Conservation (phyloP, 768 basidiomycete genomes). For the Chalciporus sphaerocephalus region DNA sequence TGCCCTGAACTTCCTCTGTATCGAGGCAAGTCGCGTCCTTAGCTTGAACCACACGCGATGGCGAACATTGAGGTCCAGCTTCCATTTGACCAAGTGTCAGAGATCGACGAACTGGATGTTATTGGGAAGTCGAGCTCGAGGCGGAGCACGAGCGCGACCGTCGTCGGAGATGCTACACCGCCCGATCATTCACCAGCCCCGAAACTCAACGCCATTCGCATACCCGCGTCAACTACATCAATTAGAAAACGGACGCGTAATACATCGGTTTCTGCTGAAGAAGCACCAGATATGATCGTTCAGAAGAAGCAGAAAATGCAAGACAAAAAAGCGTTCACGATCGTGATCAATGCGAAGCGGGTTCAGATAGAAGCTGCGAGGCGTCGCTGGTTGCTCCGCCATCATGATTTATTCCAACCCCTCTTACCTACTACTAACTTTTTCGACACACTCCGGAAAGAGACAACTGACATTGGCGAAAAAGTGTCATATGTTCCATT, state of each 20-base stretch:
- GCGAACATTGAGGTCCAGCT: slow-evolving; percentile 5
- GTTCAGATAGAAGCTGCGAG: slow-evolving; percentile 38
- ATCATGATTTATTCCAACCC: slow-evolving; percentile 43
- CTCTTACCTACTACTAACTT: slow-evolving; percentile 42
- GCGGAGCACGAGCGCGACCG: slow-evolving; percentile 27
- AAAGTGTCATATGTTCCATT: slow-evolving; percentile 33
- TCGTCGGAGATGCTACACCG: slow-evolving; percentile 28
- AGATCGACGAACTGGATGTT: slow-evolving; percentile 29
- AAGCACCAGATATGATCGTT: not conserved
- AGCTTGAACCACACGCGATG: not conserved
- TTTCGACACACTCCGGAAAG: slow-evolving; percentile 35
- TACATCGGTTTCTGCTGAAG: slow-evolving; percentile 3
- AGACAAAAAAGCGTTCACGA: slow-evolving; percentile 44
- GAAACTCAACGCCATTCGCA: slow-evolving; percentile 6
- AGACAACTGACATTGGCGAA: slow-evolving; percentile 27
- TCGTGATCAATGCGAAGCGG: slow-evolving; percentile 35
- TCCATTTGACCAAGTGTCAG: slow-evolving; percentile 10
- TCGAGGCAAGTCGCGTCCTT: not conserved
- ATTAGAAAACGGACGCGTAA: slow-evolving; percentile 19
- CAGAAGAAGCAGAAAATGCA: slow-evolving; percentile 33
- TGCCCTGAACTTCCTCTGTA: slow-evolving; percentile 15
- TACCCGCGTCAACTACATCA: slow-evolving; percentile 6
- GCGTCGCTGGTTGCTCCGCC: slow-evolving; percentile 43
- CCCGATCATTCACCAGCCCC: slow-evolving; percentile 1
- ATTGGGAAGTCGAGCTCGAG: slow-evolving; percentile 24